These are phyloP conservation scores for Sicyos edulis DNA, from an alignment of 306 rosid genomes.

Conservation along the genomic window DNA sequence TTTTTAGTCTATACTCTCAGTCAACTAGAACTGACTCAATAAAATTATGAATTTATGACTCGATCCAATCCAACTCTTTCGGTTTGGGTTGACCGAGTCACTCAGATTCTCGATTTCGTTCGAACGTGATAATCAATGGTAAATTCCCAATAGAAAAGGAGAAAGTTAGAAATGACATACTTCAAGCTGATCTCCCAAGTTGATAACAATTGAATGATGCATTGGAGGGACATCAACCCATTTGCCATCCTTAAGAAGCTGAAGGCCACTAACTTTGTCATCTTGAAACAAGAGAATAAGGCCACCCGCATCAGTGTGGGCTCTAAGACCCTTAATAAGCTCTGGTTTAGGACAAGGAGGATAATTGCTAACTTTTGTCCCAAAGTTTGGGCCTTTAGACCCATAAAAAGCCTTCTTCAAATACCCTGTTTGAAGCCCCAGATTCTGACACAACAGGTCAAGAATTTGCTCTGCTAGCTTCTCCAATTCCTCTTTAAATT, in stretches of 20 bases:
- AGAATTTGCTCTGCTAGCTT: slow-evolving; percentile 71
- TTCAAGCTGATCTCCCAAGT: slow-evolving; percentile 98
- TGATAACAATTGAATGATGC: slow-evolving; percentile 94
- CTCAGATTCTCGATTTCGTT: no score
- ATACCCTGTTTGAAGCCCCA: slow-evolving; percentile 80
- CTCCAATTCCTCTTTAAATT: slow-evolving; percentile 58
- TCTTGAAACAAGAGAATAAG: slow-evolving; percentile 91
- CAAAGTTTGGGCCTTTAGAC: slow-evolving; percentile 81
- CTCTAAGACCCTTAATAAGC: slow-evolving; percentile 84
- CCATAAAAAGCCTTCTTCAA: slow-evolving; percentile 71
- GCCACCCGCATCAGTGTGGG: slow-evolving; percentile 98
- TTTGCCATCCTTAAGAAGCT: slow-evolving; percentile 78
- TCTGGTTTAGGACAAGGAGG: slow-evolving; percentile 95
- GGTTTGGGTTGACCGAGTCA: no score
- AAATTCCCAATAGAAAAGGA: no score
- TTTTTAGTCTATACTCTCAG: no score
- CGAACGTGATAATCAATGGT: no score
- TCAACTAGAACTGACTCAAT: no score
- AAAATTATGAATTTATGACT: no score
- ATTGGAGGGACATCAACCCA: slow-evolving; percentile 94
- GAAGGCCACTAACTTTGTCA: slow-evolving; percentile 90
- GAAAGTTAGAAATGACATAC: slow-evolving; percentile 27
- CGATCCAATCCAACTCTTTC: no score
- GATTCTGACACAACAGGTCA: slow-evolving; percentile 83
- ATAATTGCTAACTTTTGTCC: slow-evolving; percentile 89